A percentile compares a stretch with the other conserved stretches of the same genome.
Evolutionary conservation across 2,329 filamentous ascomycete species (phyloP).

Genomic region (Tolypocladium pustulatum): DNA sequence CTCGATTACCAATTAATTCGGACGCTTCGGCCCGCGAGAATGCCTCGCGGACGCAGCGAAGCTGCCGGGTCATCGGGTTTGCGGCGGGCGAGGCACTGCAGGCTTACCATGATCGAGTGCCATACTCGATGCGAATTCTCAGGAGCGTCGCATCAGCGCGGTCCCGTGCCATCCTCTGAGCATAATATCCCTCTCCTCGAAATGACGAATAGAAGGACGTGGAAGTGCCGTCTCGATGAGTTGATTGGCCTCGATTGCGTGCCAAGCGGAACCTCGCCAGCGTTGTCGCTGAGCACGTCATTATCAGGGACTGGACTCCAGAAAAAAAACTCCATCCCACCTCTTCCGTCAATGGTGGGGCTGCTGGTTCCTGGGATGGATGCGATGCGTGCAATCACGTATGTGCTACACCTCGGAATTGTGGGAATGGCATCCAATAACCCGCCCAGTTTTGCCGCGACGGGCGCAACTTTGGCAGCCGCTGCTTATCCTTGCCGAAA

Average conservation of each 20-base stretch:
- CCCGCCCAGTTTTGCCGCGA: neutral
- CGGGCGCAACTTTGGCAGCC: neutral
- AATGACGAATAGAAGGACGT: neutral
- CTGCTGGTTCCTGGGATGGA: neutral
- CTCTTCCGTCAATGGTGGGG: neutral
- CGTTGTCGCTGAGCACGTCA: conserved; percentile 5
- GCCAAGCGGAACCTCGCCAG: neutral
- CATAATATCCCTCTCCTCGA: neutral
- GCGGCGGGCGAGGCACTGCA: too few relatives aligned
- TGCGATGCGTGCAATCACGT: neutral
- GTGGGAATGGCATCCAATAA: neutral
- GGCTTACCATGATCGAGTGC: too few relatives aligned
- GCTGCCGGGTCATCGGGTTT: neutral
- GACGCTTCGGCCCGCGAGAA: neutral
- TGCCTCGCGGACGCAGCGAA: neutral
- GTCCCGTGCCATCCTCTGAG: neutral
- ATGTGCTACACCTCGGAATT: neutral
- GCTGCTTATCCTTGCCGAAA: neutral
- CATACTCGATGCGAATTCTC: too few relatives aligned
- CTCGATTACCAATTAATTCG: neutral
- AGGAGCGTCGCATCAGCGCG: neutral
- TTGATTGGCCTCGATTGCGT: neutral
- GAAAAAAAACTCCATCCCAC: conserved; percentile 1
- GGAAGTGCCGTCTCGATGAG: neutral
- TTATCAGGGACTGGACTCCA: conserved; percentile 1